Percentiles rank a stretch among this genome's conserved stretches.
phyloP scores from a whole-genome alignment of 106 monocot species.

The Ottelia alismoides region DNA sequence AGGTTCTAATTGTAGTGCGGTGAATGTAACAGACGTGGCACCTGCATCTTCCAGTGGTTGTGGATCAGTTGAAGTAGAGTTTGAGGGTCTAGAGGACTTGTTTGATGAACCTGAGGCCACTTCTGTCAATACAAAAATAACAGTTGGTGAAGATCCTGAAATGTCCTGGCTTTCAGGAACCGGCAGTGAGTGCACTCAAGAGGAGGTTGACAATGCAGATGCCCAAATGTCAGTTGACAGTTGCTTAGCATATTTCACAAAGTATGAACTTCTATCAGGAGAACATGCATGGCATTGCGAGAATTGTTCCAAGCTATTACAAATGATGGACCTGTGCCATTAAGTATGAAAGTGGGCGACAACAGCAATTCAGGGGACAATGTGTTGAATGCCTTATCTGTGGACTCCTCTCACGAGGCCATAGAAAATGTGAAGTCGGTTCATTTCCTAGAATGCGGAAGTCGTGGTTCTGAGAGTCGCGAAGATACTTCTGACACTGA shows the following conservation, averaged over 20 bases:
- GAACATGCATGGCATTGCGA: conserved; percentile 96
- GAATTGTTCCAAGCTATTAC: conserved; percentile 61
- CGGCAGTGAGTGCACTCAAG: conserved; percentile 32
- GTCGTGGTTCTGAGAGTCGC: conserved; percentile 2
- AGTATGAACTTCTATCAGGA: conserved; percentile 59
- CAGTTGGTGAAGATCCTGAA: conserved; percentile 33
- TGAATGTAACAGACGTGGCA: conserved; percentile 1
- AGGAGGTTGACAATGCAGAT: conserved; percentile 60
- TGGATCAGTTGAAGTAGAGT: conserved; percentile 43
- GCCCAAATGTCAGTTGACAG: conserved; percentile 64
- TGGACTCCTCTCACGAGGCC: too few species aligned
- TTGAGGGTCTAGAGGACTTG: conserved; percentile 68
- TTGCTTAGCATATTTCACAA: conserved; percentile 76
- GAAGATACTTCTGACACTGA: not conserved
- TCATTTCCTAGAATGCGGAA: not conserved
- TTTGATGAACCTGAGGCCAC: conserved; percentile 72
- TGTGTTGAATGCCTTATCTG: too few species aligned
- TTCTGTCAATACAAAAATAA: conserved; percentile 25
- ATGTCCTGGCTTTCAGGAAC: conserved; percentile 32
- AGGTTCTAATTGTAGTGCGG: conserved; percentile 1
- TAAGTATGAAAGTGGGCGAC: too few species aligned
- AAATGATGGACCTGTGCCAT: too few species aligned
- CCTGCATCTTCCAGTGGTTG: conserved; percentile 8
- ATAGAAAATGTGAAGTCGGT: conserved; percentile 2
- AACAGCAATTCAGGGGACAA: too few species aligned